Evolutionary conservation across 345 rosid species (phyloP).

Genomic region (Camelina neglecta): DNA sequence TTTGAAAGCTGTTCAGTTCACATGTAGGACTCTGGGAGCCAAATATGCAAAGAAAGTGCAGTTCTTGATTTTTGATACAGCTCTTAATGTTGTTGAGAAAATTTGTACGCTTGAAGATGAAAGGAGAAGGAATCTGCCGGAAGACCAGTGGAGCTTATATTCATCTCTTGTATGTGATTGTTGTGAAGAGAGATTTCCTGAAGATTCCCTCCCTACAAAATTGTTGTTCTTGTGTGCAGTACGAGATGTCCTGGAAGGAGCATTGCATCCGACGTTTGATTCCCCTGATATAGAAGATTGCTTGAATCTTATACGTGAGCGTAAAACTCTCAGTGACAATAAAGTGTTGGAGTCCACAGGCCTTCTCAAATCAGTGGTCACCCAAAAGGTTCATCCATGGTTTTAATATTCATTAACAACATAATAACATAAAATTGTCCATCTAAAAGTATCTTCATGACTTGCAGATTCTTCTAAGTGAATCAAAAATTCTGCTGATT

Average conservation of each 20-base stretch:
- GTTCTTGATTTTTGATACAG: background rate
- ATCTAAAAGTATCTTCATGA: constrained; percentile 5
- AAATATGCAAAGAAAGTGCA: constrained; percentile 13
- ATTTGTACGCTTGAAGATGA: background rate
- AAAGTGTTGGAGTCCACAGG: background rate
- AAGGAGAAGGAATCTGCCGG: background rate
- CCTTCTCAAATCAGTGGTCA: background rate
- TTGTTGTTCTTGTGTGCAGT: background rate
- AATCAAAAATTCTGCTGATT: constrained; percentile 21
- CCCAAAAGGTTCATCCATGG: background rate
- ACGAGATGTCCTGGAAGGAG: constrained; percentile 6
- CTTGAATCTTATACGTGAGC: constrained; percentile 3
- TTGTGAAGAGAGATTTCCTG: background rate
- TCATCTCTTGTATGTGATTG: constrained; percentile 5
- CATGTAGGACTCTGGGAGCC: background rate
- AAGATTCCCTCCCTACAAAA: background rate
- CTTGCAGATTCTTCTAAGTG: constrained; percentile 19
- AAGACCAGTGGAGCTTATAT: background rate
- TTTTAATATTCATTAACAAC: background rate
- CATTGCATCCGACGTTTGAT: background rate
- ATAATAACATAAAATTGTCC: background rate
- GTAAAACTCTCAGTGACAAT: background rate
- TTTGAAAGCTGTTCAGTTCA: constrained; percentile 26
- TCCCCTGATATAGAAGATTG: background rate
- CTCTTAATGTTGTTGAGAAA: background rate